Conservation (phyloP, 371 early-diverging fungal species). For the Mortierella sp. region DNA sequence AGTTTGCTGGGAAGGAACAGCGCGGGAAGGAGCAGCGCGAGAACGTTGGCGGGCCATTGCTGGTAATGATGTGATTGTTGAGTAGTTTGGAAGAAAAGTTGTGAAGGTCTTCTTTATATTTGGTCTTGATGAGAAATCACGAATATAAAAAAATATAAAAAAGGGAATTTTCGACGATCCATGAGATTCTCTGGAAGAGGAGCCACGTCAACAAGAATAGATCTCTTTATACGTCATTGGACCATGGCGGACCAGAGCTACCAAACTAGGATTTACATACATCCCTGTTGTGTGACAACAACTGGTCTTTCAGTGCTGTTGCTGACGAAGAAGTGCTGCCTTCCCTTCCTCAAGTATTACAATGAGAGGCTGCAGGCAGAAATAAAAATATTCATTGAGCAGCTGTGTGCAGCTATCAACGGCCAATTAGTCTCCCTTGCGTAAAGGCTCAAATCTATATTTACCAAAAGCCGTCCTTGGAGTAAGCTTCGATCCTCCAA, state of each 20-base stretch:
- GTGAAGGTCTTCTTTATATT: neutral
- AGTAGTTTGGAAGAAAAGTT: neutral
- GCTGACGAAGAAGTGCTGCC: too few relatives aligned
- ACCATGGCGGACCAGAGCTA: neutral
- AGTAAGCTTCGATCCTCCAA: too few relatives aligned
- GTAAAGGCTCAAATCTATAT: too few relatives aligned
- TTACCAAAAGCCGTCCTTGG: too few relatives aligned
- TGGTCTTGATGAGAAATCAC: neutral
- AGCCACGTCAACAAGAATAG: slow-evolving; percentile 4
- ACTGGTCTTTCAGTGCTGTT: too few relatives aligned
- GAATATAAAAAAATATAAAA: too few relatives aligned
- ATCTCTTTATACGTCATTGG: neutral
- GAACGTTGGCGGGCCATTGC: slow-evolving; percentile 33
- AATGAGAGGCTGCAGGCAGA: too few relatives aligned
- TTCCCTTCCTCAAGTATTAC: too few relatives aligned
- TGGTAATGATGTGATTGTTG: neutral
- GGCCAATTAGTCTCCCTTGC: neutral
- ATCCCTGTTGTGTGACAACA: too few relatives aligned
- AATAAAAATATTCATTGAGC: neutral
- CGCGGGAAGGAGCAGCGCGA: slow-evolving; percentile 62
- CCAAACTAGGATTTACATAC: too few relatives aligned
- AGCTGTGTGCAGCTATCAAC: neutral
- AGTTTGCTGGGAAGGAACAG: slow-evolving; percentile 67
- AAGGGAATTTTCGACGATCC: slow-evolving; percentile 4
- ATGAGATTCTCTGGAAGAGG: neutral